Evolutionary conservation across 2,329 filamentous ascomycete species (phyloP).

Genomic region (Aspergillus sp.): DNA sequence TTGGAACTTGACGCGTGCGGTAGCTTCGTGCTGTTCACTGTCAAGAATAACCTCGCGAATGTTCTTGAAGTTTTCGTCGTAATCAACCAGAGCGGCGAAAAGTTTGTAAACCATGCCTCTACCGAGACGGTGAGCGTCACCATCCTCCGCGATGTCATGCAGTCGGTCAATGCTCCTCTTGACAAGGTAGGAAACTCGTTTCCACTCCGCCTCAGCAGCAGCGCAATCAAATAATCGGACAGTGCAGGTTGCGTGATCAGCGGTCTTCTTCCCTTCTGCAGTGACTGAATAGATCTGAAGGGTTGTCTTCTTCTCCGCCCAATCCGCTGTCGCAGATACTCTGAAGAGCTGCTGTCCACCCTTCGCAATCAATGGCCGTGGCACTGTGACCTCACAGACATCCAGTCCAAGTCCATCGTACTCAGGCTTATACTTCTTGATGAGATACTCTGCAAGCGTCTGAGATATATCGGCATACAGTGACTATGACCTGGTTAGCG

Average conservation of each 20-base stretch:
- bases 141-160: conserved; percentile 61
- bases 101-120: conserved; percentile 78
- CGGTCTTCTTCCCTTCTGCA: conserved; percentile 38
- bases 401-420: conserved; percentile 34
- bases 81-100: conserved; percentile 60
- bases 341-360: conserved; percentile 42
- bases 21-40: conserved; percentile 58
- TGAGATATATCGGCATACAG: conserved; percentile 43
- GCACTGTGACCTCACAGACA: conserved; percentile 38
- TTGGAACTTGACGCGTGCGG: conserved; percentile 56
- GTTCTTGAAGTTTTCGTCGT: conserved; percentile 58
- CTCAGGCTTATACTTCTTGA: conserved; percentile 37
- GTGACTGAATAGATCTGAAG: conserved; percentile 41
- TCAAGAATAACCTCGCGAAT: conserved; percentile 62
- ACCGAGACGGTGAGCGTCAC: conserved; percentile 70
- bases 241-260: conserved; percentile 39
- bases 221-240: conserved; percentile 37
- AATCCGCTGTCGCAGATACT: conserved; percentile 39
- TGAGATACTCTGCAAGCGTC: conserved; percentile 37
- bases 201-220: conserved; percentile 28
- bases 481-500: conserved; percentile 23
- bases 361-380: conserved; percentile 59
- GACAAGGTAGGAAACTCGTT: conserved; percentile 56
- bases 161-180: conserved; percentile 62
- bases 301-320: conserved; percentile 33